Conservation (phyloP, 768 basidiomycete species). For the Cystofilobasidium bisporidii region DNA sequence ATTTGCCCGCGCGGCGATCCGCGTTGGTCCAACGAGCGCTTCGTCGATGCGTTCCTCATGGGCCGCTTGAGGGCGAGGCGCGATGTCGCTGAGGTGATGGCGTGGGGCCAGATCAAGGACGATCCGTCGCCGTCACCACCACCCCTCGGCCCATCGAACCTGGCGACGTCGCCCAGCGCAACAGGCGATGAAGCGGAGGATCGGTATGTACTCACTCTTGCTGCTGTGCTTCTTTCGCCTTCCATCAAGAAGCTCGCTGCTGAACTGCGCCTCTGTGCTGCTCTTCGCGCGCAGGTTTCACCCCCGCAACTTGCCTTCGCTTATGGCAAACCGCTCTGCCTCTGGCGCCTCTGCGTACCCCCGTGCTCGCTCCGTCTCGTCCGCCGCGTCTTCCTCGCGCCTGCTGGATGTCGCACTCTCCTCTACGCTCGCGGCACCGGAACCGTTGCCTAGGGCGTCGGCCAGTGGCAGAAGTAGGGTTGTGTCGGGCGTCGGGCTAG, state of each 20-base stretch:
- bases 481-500: neutral
- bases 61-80: neutral
- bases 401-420: neutral
- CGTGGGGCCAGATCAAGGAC: neutral
- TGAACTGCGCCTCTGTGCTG: too few species aligned
- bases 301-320: too few species aligned
- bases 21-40: conserved; percentile 2
- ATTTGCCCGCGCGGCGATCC: neutral
- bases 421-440: neutral
- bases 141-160: too few species aligned
- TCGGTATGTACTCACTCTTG: too few species aligned
- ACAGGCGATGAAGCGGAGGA: too few species aligned
- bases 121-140: too few species aligned
- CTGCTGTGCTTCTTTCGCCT: too few species aligned
- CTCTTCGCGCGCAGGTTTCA: too few species aligned
- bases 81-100: neutral
- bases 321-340: too few species aligned
- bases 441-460: neutral
- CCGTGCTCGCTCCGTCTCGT: neutral
- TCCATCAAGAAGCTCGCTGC: too few species aligned
- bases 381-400: neutral
- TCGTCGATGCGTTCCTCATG: conserved; percentile 4
- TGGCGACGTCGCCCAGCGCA: too few species aligned
- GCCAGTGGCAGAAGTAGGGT: neutral
- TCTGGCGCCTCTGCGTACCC: neutral